Percentiles rank a stretch among this genome's conserved stretches.
These are phyloP conservation scores for Pseudogymnoascus sp. DNA, from an alignment of 2,329 filamentous ascomycete genomes.

Conservation along the genomic window DNA sequence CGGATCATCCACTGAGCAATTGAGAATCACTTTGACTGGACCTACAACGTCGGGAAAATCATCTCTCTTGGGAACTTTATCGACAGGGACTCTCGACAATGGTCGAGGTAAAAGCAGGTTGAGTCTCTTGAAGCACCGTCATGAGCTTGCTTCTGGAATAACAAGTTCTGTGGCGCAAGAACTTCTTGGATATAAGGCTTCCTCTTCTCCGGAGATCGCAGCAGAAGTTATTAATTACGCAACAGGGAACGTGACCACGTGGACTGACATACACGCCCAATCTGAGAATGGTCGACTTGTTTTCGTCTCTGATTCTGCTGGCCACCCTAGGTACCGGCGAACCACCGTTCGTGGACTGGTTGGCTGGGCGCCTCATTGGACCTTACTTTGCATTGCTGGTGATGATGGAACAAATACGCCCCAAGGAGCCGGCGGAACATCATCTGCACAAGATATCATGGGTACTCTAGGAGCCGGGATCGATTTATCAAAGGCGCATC, in stretches of 20 bases:
- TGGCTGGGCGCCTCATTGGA: conserved; percentile 94
- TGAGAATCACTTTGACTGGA: conserved; percentile 80
- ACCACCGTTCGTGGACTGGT: conserved; percentile 85
- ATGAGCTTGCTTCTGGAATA: conserved; percentile 84
- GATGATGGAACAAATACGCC: conserved; percentile 51
- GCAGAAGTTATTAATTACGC: conserved; percentile 69
- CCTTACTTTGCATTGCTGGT: conserved; percentile 76
- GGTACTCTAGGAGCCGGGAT: conserved; percentile 47
- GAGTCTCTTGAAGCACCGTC: conserved; percentile 81
- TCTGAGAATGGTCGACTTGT: conserved; percentile 68
- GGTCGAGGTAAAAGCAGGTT: conserved; percentile 83
- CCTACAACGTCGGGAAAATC: conserved; percentile 91
- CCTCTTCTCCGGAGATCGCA: conserved; percentile 21
- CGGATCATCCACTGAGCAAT: conserved; percentile 55
- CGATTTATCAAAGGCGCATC: conserved; percentile 68
- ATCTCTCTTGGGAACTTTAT: conserved; percentile 77
- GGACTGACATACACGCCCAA: conserved; percentile 85
- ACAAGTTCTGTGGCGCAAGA: conserved; percentile 95
- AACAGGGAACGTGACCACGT: conserved; percentile 77
- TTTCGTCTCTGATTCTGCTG: conserved; percentile 86
- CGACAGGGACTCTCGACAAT: conserved; percentile 82
- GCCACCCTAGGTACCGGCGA: conserved; percentile 78
- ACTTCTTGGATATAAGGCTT: conserved; percentile 69
- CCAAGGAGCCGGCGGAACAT: conserved; percentile 30
- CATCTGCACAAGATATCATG: conserved; percentile 42